A percentile compares a stretch with the other conserved stretches of the same genome.
Evolutionary conservation across 2,329 filamentous ascomycete species (phyloP).

Genomic region (Xylaria sp.): DNA sequence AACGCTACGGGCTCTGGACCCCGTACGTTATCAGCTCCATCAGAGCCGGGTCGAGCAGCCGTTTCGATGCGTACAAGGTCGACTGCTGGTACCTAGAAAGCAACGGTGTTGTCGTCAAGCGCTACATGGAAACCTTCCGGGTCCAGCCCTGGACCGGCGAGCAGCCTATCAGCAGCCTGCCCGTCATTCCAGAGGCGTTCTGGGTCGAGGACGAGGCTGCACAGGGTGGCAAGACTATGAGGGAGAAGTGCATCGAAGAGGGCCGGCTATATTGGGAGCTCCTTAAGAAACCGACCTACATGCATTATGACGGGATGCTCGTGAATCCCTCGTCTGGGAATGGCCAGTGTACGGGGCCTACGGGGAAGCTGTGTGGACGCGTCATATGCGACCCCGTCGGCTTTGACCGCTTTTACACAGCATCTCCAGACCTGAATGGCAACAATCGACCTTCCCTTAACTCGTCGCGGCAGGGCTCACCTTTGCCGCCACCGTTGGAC

Average conservation of each 20-base stretch:
- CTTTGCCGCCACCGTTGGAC: slow-evolving; percentile 45
- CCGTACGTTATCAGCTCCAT: slow-evolving; percentile 56
- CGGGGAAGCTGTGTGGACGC: slow-evolving; percentile 51
- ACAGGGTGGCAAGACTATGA: slow-evolving; percentile 47
- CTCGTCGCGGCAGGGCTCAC: slow-evolving; percentile 24
- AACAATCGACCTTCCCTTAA: slow-evolving; percentile 11
- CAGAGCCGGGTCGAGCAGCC: slow-evolving; percentile 19
- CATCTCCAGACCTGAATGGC: slow-evolving; percentile 39
- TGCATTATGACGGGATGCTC: slow-evolving; percentile 57
- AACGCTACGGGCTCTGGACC: slow-evolving; percentile 54
- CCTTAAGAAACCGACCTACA: slow-evolving; percentile 57
- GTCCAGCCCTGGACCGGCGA: slow-evolving; percentile 56
- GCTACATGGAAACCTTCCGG: slow-evolving; percentile 51
- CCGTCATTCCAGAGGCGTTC: slow-evolving; percentile 56
- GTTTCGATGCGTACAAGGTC: slow-evolving; percentile 39
- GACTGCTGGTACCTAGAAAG: slow-evolving; percentile 56
- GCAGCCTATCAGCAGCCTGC: slow-evolving; percentile 54
- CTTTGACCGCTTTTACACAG: slow-evolving; percentile 50
- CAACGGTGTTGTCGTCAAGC: slow-evolving; percentile 47
- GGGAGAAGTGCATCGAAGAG: slow-evolving; percentile 53
- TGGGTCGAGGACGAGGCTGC: slow-evolving; percentile 52
- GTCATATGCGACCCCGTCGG: slow-evolving; percentile 58
- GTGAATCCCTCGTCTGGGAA: slow-evolving; percentile 47
- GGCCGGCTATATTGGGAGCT: slow-evolving; percentile 60
- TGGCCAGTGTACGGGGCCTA: slow-evolving; percentile 41